Evolutionary conservation across 2,329 filamentous ascomycete genomes (phyloP).

Genomic region (Neurospora crassa): DNA sequence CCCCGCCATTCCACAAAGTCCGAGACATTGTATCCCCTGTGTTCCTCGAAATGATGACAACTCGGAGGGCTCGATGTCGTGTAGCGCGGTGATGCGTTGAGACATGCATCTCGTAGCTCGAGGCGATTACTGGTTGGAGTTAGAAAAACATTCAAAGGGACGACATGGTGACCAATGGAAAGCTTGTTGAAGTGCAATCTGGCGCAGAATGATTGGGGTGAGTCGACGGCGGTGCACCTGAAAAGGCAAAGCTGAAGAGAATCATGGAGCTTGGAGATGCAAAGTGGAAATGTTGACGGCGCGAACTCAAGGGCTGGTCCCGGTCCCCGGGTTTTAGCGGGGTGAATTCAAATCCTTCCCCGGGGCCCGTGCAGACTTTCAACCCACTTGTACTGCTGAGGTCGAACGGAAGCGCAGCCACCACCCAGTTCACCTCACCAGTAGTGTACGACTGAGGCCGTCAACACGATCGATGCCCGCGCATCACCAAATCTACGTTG

Average conservation of each 20-base stretch:
- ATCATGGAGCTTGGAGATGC: neutral
- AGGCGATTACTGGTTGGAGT: neutral
- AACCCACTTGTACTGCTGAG: no score
- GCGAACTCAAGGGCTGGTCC: no score
- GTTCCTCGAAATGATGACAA: neutral
- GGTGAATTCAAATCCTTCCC: no score
- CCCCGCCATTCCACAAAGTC: neutral
- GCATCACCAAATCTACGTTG: no score
- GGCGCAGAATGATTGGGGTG: neutral
- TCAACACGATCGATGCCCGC: no score
- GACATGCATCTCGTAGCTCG: neutral
- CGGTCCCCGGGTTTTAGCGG: no score
- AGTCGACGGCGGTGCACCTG: neutral
- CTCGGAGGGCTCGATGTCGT: neutral
- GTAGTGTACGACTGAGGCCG: no score
- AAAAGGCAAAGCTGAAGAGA: neutral
- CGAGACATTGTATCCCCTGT: neutral
- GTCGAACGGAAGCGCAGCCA: no score
- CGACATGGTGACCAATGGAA: neutral
- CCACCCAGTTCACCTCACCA: no score
- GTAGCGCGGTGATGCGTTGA: neutral
- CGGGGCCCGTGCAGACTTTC: no score
- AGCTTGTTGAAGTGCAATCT: neutral
- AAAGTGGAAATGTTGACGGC: neutral
- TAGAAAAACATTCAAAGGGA: neutral